Evolutionary conservation across 148 eudicot genomes (phyloP).

Genomic region (Persicaria tinctoria): DNA sequence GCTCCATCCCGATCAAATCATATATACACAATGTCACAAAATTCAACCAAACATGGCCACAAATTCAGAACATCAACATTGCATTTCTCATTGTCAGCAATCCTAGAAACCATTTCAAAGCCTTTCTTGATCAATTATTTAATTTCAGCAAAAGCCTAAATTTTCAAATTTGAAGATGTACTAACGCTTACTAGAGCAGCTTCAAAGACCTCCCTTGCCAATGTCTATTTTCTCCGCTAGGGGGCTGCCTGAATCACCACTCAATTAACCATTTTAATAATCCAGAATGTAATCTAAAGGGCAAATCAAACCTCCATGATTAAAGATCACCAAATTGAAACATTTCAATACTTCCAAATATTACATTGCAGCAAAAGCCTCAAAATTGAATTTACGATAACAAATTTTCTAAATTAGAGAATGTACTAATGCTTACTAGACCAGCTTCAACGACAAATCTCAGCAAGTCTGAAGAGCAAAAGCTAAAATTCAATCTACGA

Average conservation of each 20-base stretch:
- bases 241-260: conserved; percentile 15
- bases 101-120: too few species aligned
- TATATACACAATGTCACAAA: neutral
- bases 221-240: conserved; percentile 7
- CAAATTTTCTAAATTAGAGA: neutral
- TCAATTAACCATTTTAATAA: neutral
- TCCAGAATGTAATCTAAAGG: too few species aligned
- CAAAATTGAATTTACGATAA: neutral
- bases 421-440: conserved; percentile 12
- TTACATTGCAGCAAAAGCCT: too few species aligned
- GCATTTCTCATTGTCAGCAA: too few species aligned
- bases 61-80: too few species aligned
- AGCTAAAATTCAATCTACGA: conserved; percentile 8
- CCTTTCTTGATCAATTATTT: too few species aligned
- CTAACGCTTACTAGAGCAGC: conserved; percentile 13
- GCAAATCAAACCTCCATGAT: too few species aligned
- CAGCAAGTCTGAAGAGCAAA: conserved; percentile 16
- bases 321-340: too few species aligned
- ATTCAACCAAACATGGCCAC: too few species aligned
- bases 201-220: conserved; percentile 14
- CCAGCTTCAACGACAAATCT: conserved; percentile 12
- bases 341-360: too few species aligned
- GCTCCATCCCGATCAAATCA: neutral
- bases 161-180: neutral
- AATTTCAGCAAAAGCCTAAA: too few species aligned